Evolutionary conservation across 2,329 filamentous ascomycete species (phyloP).

Genomic region (Monilinia fructigena): DNA sequence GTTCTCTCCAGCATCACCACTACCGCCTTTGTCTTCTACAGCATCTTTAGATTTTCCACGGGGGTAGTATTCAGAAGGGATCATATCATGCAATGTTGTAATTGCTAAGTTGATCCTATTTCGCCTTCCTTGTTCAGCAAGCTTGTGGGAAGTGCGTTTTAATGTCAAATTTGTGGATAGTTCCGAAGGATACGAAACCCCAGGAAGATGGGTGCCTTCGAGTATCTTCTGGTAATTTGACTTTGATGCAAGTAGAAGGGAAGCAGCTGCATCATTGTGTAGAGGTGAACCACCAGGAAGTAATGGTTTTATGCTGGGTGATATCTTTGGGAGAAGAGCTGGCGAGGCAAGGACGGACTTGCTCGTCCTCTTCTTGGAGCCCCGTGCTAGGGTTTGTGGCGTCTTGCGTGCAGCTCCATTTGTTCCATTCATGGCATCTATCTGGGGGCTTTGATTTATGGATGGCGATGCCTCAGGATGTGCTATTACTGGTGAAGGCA

Average conservation of each 20-base stretch:
- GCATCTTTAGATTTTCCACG: slow-evolving; percentile 46
- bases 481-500: slow-evolving; percentile 48
- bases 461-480: slow-evolving; percentile 44
- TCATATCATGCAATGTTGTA: slow-evolving; percentile 64
- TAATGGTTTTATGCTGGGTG: slow-evolving; percentile 89
- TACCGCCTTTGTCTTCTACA: slow-evolving; percentile 40
- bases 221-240: slow-evolving; percentile 98
- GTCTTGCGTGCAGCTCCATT: slow-evolving; percentile 49
- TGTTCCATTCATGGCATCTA: slow-evolving; percentile 53
- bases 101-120: slow-evolving; percentile 95
- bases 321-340: slow-evolving; percentile 83
- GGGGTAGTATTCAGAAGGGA: slow-evolving; percentile 58
- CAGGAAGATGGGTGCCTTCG: slow-evolving; percentile 86
- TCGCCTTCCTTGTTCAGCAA: slow-evolving; percentile 91
- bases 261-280: slow-evolving; percentile 54
- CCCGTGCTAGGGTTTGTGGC: slow-evolving; percentile 53
- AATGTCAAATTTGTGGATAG: slow-evolving; percentile 92
- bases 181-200: slow-evolving; percentile 85
- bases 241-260: slow-evolving; percentile 83
- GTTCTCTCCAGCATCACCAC: slow-evolving; percentile 50
- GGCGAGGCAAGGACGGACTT: slow-evolving; percentile 79
- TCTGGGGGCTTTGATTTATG: slow-evolving; percentile 51
- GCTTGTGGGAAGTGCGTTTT: slow-evolving; percentile 96
- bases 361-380: slow-evolving; percentile 68
- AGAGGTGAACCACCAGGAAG: slow-evolving; percentile 61